phyloP scores from a whole-genome alignment of 176 grass and related monocot species.

The Neostapfia colusana region DNA sequence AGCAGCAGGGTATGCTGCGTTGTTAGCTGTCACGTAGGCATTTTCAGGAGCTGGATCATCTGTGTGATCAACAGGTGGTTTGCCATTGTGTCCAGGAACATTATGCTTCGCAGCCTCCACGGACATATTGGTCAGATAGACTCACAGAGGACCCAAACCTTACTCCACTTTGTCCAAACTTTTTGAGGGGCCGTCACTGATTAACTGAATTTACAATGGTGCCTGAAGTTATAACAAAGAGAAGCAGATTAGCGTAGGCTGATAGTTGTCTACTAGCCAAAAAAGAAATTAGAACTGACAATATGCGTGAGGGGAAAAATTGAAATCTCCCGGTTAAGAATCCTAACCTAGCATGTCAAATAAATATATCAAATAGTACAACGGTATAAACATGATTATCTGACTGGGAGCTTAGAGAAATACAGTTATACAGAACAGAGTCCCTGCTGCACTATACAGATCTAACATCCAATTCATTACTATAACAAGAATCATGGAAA shows the following conservation, averaged over 20 bases:
- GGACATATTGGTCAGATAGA: conserved; percentile 28
- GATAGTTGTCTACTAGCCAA: no score
- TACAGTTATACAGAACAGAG: background rate
- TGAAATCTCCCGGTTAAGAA: background rate
- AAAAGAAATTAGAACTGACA: no score
- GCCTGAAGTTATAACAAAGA: conserved; percentile 23
- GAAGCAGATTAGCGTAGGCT: background rate
- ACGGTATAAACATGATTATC: background rate
- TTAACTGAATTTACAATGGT: background rate
- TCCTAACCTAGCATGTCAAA: background rate
- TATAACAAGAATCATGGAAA: background rate
- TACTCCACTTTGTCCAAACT: conserved; percentile 5
- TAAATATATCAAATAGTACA: background rate
- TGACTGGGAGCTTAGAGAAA: background rate
- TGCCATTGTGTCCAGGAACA: conserved; percentile 19
- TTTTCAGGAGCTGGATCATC: conserved; percentile 25
- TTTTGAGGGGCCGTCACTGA: background rate
- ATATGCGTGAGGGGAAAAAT: no score
- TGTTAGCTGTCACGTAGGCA: background rate
- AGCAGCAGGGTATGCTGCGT: background rate
- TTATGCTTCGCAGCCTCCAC: conserved; percentile 21
- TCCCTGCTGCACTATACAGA: conserved; percentile 1
- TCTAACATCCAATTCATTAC: background rate
- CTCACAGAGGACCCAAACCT: background rate
- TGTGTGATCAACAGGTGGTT: background rate